Base-by-base conservation (phyloP, 257 asterid species). In the Henckelia pumila region DNA sequence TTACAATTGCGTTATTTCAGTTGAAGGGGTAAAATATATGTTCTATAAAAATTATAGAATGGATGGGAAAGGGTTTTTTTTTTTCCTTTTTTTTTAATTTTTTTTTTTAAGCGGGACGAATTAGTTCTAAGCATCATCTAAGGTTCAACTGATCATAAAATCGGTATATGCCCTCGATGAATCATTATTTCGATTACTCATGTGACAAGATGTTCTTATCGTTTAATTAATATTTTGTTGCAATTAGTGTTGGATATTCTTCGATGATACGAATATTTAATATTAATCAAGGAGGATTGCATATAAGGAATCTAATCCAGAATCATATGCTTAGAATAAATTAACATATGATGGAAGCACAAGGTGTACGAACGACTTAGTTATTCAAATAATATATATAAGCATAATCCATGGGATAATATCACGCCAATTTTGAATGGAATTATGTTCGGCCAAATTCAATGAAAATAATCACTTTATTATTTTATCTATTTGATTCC, bases 311-410 rank as follows among this genome's bases (percentile, higher is more conserved):
- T 75, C 70, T 55, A 73, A 84, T 75, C 83, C 53, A 57, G 88
- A 82, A 86, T 82, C 85, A 64, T 69, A 81, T 87, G 81, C 95
- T 74, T 49, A 5, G 64, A 56, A 81, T 76, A 68, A 73, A 71
- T 44, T 78, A 71, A 67, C 73, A 29, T 25, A 56, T 66, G 44
- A 32, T 47, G 19, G 68, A 73, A 67, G 79, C 68, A 55, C 59
- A 21, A 71, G 22, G 0, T 19, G 19, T 29, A 35, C 52, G 40
- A 24, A 10, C 47, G 7, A 22, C 37, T 65, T 37, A n/a, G 10
- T 58, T 19, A 13, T 68, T 3, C 14, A 50, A 30, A 8, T 25
- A 11, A 52, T 3, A 26, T 26, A 26, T 64, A 62, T 61, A 49
- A 47, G n/a, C 26, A 71, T 71, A 35, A 61, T 25, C 37, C 26